Percentiles rank a stretch among this genome's conserved stretches.
Conservation (phyloP, 352 stramenopile genomes). For the Phytopythium cucurbitacearum region DNA sequence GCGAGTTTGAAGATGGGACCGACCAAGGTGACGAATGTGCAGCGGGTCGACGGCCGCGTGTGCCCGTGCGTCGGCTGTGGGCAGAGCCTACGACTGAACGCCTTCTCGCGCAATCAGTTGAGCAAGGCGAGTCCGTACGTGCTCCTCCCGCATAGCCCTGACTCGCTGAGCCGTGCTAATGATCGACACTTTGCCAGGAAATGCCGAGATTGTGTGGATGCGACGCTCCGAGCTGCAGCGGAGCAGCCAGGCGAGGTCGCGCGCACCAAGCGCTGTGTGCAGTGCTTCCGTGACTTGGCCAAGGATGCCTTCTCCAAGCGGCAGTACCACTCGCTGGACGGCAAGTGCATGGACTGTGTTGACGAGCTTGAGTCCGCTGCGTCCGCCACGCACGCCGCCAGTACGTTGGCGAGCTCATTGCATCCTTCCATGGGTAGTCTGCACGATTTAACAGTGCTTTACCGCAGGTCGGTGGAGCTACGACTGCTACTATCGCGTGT, state of each 20-base stretch:
- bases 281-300: conserved; percentile 69
- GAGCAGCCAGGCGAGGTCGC: conserved; percentile 11
- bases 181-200: conserved; percentile 28
- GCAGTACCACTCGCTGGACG: conserved; percentile 51
- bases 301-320: conserved; percentile 69
- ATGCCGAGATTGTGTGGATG: conserved; percentile 48
- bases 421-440: neutral
- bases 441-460: neutral
- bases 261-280: conserved; percentile 58
- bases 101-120: conserved; percentile 53
- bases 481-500: conserved; percentile 59
- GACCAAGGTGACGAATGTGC: conserved; percentile 3
- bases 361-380: conserved; percentile 38
- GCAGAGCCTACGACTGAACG: conserved; percentile 5
- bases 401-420: conserved; percentile 7
- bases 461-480: conserved; percentile 53
- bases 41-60: conserved; percentile 5
- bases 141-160: neutral
- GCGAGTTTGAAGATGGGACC: neutral
- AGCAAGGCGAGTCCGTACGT: conserved; percentile 44
- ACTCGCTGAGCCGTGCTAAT: neutral
- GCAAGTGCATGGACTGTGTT: conserved; percentile 62
- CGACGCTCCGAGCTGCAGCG: conserved; percentile 10
- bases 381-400: conserved; percentile 15
- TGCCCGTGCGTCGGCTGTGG: conserved; percentile 25